Base-by-base conservation (phyloP, 257 asterid genomes). In the Paulownia fortunei region DNA sequence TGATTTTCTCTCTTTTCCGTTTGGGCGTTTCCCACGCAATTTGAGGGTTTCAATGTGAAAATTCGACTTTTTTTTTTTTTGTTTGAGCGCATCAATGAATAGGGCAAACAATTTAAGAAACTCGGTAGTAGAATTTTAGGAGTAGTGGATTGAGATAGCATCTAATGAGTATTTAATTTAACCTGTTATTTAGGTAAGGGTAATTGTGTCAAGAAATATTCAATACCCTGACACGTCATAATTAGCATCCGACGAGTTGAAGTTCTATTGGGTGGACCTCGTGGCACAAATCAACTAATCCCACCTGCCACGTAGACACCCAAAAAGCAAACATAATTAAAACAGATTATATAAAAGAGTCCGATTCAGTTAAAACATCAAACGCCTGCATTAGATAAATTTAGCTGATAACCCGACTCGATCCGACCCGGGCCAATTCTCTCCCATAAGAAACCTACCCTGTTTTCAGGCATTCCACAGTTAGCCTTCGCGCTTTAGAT, bases 211-310 rank as follows among this genome's bases (percentile, higher is more conserved):
- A 16, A 37, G 16, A 39, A 13, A 0, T 12, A 10, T 34, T 0
- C 11, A 34, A 18, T n/a, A 37, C 6, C 13, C 13, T 10, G 66
- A 66, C 80, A 65, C 58, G 80, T 76, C 74, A 65, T 39, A 66
- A 15, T 66, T 76, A 18, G 3, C 41, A 41, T 47, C 77, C 54
- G 19, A 69, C 55, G 41, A 6, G 84, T 51, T 15, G 6, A 61
- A 75, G 5, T 19, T 0, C 37, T 37, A 81, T 81, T 76, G 78
- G 84, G 47, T 27, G 32, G 4, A 44, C 54, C 1, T 9, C 84
- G 81, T 76, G 84, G 84, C 81, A 41, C 76, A 36, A 24, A 18
- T 60, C 72, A 69, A 32, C 51, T 9, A 42, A 64, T 42, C 66
- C 19, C 44, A 62, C 61, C 61, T 26, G 41, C 74, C 71, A 60